Base-by-base conservation (phyloP, 257 asterid genomes). In the Gardenia jasminoides region DNA sequence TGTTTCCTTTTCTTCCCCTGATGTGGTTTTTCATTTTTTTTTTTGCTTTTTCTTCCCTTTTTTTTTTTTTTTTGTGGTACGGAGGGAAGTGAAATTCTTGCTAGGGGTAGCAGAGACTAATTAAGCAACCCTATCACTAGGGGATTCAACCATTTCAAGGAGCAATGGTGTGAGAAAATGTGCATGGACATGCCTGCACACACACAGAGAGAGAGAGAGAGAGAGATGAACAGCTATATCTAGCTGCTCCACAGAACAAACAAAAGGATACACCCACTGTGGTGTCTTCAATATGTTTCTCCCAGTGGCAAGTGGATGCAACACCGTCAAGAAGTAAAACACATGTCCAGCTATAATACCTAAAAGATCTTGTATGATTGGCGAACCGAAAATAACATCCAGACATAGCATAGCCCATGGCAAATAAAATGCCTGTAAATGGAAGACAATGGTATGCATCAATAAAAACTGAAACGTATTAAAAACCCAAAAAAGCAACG, bases 371-470 rank as follows among this genome's bases (percentile, higher is more conserved):
- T 94, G 99, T 76, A 80, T 85, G 26, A 92, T 82, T 76, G 92
- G 89, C 74, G 97, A 89, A 58, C 98, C 98, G 83, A 91, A 92
- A 68, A 95, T 90, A 84, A 91, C 97, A 80, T 93, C 97, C 67
- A 93, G 86, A 83, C 90, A 86, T 52, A 95, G 94, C 99, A 93
- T 93, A 59, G 98, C 94, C 99, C 99, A 96, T n/a, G 99, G 99
- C 80, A 96, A 81, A 85, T 93, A 95, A 87, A 95, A 93, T 77
- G 98, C 97, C 99, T 95, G 93, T 79, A 66, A 79, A 67, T 74
- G 66, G 75, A 74, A 43, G 79, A 36, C 12, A 39, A 54, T 26
- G 52, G 15, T 1, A 3, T 15, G 10, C 33, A 22, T 75, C 24
- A 59, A 0, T 30, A 36, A 33, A 4, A 54, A 54, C 26, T 54